phyloP scores from a whole-genome alignment of 805 yeast species.

The Ogataea salicorniae region DNA sequence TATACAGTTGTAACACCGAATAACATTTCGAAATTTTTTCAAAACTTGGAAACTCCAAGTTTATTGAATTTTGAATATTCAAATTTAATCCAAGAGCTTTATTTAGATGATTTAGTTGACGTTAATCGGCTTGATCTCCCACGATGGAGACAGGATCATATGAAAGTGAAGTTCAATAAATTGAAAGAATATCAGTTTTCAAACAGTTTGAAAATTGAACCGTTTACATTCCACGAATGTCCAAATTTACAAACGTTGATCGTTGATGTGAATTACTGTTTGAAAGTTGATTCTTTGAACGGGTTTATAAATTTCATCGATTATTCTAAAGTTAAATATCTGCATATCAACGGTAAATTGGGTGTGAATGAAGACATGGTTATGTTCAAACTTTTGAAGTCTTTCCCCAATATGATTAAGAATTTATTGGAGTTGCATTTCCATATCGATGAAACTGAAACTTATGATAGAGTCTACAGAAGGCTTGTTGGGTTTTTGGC shows the following conservation, averaged over 20 bases:
- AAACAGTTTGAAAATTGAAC: slow-evolving; percentile 13
- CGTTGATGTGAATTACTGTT: slow-evolving; percentile 27
- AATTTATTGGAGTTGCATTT: slow-evolving; percentile 24
- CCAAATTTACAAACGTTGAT: slow-evolving; percentile 23
- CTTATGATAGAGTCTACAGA: slow-evolving; percentile 27
- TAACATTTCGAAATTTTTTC: slow-evolving; percentile 14
- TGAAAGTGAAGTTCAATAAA: slow-evolving; percentile 11
- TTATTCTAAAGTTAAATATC: slow-evolving; percentile 11
- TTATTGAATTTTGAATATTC: slow-evolving; percentile 20
- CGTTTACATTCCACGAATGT: slow-evolving; percentile 21
- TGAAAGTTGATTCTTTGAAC: slow-evolving; percentile 17
- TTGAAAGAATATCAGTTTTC: slow-evolving; percentile 23
- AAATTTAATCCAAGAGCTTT: slow-evolving; percentile 21
- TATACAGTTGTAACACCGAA: slow-evolving; percentile 13
- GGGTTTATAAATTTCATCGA: slow-evolving; percentile 25
- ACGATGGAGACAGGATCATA: slow-evolving; percentile 18
- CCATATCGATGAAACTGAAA: slow-evolving; percentile 17
- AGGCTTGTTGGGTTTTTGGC: slow-evolving; percentile 32
- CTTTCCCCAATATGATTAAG: slow-evolving; percentile 22
- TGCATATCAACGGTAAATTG: slow-evolving; percentile 25
- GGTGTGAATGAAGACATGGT: slow-evolving; percentile 32
- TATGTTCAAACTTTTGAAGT: slow-evolving; percentile 25
- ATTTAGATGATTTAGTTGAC: slow-evolving; percentile 17
- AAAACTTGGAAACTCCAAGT: slow-evolving; percentile 12
- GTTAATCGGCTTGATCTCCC: slow-evolving; percentile 12